A percentile compares a stretch with the other conserved stretches of the same genome.
phyloP scores from a whole-genome alignment of 1,139 yeast genomes.

The Scheffersomyces segobiensis region DNA sequence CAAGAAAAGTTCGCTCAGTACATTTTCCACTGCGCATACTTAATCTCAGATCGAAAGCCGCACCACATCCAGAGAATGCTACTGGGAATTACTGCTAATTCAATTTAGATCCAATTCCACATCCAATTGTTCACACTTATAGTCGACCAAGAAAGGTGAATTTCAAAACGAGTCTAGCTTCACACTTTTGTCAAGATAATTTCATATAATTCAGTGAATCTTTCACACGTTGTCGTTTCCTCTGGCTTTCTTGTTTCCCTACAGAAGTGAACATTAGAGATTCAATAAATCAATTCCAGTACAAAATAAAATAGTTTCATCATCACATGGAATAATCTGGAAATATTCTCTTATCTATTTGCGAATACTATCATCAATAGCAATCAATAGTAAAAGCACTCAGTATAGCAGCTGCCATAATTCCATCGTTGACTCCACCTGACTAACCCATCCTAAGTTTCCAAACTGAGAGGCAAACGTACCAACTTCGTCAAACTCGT shows the following conservation, averaged over 20 bases:
- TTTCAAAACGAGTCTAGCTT: background rate
- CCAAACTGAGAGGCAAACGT: constrained; percentile 16
- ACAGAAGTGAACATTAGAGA: background rate
- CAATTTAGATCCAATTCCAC: background rate
- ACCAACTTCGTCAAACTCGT: constrained; percentile 16
- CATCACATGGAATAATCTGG: background rate
- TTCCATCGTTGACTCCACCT: background rate
- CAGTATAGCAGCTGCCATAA: background rate
- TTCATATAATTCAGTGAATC: background rate
- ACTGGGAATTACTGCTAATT: background rate
- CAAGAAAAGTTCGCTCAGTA: background rate
- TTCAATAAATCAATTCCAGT: background rate
- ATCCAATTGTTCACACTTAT: background rate
- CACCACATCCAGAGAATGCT: background rate
- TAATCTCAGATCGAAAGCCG: background rate
- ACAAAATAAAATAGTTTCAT: background rate
- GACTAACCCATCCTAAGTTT: background rate
- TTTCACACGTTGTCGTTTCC: background rate
- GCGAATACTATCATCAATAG: background rate
- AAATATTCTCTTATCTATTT: background rate
- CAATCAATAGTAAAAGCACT: background rate
- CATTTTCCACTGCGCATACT: background rate
- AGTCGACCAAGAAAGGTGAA: background rate
- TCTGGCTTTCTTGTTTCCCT: background rate
- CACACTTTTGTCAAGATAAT: background rate